Evolutionary conservation across 805 yeast genomes (phyloP).

Genomic region (Candida oleophila): DNA sequence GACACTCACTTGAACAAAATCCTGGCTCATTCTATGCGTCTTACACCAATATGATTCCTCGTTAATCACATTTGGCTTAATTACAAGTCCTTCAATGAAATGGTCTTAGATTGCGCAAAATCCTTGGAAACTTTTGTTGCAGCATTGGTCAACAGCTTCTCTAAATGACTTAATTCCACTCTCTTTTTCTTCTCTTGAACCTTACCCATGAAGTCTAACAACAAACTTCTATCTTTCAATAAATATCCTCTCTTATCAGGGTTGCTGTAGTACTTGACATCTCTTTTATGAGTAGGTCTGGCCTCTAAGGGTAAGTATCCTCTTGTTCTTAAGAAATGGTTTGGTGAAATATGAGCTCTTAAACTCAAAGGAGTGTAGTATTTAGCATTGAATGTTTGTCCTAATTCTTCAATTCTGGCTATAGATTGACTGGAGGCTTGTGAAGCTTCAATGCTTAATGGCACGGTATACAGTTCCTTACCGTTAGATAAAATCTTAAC

Average conservation of each 20-base stretch:
- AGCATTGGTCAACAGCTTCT: conserved; percentile 35
- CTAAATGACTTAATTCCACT: conserved; percentile 35
- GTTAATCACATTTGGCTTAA: neutral
- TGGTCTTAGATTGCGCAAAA: conserved; percentile 14
- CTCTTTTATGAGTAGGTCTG: conserved; percentile 80
- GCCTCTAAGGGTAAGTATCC: conserved; percentile 84
- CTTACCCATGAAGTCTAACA: conserved; percentile 35
- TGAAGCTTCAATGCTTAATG: conserved; percentile 77
- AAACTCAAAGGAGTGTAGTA: conserved; percentile 64
- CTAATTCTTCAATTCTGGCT: conserved; percentile 64
- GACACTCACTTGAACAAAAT: neutral
- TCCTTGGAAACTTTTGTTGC: conserved; percentile 15
- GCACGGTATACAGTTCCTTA: conserved; percentile 46
- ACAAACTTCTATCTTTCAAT: conserved; percentile 35
- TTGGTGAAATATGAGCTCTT: conserved; percentile 75
- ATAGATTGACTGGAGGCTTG: conserved; percentile 78
- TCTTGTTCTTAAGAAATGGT: conserved; percentile 60
- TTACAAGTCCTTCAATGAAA: conserved; percentile 21
- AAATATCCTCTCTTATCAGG: conserved; percentile 76
- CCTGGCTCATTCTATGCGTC: neutral
- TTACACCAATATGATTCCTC: neutral
- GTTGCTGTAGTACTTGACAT: conserved; percentile 74
- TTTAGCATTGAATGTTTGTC: conserved; percentile 72
- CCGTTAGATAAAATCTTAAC: conserved; percentile 79
- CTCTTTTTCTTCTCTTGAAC: conserved; percentile 16